These are phyloP conservation scores for Thelonectria blattea DNA, from an alignment of 2,329 filamentous ascomycete genomes.

Conservation along the genomic window DNA sequence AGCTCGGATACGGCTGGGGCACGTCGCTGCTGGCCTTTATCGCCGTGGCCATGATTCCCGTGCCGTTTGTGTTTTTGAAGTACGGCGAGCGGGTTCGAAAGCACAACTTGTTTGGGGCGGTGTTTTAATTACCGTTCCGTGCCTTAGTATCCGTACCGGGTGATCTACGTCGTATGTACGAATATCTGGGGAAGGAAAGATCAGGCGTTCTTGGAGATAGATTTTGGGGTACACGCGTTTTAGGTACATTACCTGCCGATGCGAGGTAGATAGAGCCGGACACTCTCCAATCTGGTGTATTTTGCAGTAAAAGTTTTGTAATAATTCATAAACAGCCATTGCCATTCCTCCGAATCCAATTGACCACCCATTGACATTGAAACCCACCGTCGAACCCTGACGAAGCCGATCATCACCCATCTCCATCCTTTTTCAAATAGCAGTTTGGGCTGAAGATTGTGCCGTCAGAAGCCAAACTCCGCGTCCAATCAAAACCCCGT, in stretches of 20 bases:
- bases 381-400: neutral
- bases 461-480: slow-evolving; percentile 1
- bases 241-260: neutral
- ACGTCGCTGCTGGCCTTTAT: slow-evolving; percentile 56
- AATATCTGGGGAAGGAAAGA: slow-evolving; percentile 2
- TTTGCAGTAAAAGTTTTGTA: neutral
- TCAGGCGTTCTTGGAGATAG: slow-evolving; percentile 6
- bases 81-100: slow-evolving; percentile 47
- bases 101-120: slow-evolving; percentile 38
- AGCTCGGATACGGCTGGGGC: slow-evolving; percentile 55
- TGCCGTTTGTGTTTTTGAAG: slow-evolving; percentile 46
- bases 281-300: slow-evolving; percentile 6
- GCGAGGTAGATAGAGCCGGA: neutral
- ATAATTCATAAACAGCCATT: neutral
- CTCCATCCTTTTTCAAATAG: slow-evolving; percentile 2
- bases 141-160: no score
- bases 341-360: neutral
- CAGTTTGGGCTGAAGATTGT: slow-evolving; percentile 16
- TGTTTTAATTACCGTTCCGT: no score
- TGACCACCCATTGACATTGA: neutral
- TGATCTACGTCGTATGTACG: no score
- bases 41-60: slow-evolving; percentile 49
- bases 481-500: slow-evolving; percentile 25
- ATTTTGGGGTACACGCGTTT: slow-evolving; percentile 1
- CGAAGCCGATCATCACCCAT: slow-evolving; percentile 5